Base-by-base conservation (phyloP, 345 rosid genomes). In the Sonneratia alba region DNA sequence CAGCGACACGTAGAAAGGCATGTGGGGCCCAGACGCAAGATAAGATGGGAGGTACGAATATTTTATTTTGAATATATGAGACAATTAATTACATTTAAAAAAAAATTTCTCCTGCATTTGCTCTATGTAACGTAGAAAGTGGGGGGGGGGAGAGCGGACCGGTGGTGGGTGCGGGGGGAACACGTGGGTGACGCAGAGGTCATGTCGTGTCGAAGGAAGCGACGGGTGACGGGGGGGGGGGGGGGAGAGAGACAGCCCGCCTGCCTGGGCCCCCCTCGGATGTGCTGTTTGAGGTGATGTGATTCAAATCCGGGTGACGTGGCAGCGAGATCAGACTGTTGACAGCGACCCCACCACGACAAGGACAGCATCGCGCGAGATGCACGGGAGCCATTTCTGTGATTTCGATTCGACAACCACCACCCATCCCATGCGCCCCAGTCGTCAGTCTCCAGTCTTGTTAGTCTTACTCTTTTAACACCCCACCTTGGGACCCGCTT, bases 311-410 rank as follows among this genome's bases (percentile, higher is more conserved):
- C 42, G 7, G 76, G n/a, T 68, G 76, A 70, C 77, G 76, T 67
- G 83, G 77, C 67, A 37, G 68, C 32, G 49, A 57, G 63, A 74
- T 78, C 82, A 1, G 84, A 77, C 75, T 47, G 69, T 64, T 75
- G 82, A 79, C 49, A 38, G 53, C 40, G 77, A 74, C 81, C 15
- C 67, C 24, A 57, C 34, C 48, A 24, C 51, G 47, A 43, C 66
- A 79, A 19, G 66, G 83, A 81, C 83, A 75, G 79, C 76, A 82
- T 80, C 85, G 83, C 86, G 83, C 81, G 82, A 71, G 81, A 80
- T 76, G 80, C 85, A 86, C 86, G 86, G 89, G 89, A 66, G 79
- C 78, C 71, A 65, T 59, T 59, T 51, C 71, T 49, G 48, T 71
- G 32, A 27, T 27, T 27, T 27, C 32, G 77, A 74, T 43, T 40